Base-by-base conservation (phyloP, 148 eudicot genomes). In the Pharnaceum exiguum region DNA sequence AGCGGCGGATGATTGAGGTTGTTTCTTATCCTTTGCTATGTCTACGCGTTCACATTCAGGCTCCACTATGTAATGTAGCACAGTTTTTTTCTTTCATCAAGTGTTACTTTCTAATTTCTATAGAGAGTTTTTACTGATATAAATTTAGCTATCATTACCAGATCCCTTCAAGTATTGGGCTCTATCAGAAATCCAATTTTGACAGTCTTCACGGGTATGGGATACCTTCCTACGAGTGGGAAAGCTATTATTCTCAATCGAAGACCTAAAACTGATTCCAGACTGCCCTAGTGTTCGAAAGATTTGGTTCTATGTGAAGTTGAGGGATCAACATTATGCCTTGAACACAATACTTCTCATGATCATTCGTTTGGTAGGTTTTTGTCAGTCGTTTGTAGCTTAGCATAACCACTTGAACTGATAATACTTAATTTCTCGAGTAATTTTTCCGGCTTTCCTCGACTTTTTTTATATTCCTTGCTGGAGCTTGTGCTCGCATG, bases 1-100 rank as follows among this genome's bases (percentile, higher is more conserved):
- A 26, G 19, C 17, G 42, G 39, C 25, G 55, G 46, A 57, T 57
- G 39, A 9, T 29, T 21, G 32, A 48, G 71, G 64, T 67, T 46
- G 16, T 37, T 28, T 17, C 16, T 52, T 9, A 17, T 28, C 40
- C 57, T 17, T 48, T 28, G 11, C 50, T 16, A 30, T 17, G 24
- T 39, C 18, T 19, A 4, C 10, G 10, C 26, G 13, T n/a, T 15
- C 5, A 26, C 10, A 36, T 46, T 36, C 15, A 11, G 13, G 25
- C 63, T 29, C 47, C 10, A 8, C 22, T 1, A 3, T n/a, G 17
- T 5, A 18, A 7, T 10, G 4, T 15, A 17, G 29, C 16, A 57
- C 1, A 5, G 10, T n/a, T 5, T 24, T 24, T 55, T 6, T 12
- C 7, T 11, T 21, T 22, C 24, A 2, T 2, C 46, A 17, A 5